These are phyloP conservation scores for Benincasa hispida DNA, from an alignment of 306 rosid genomes.

Conservation along the genomic window DNA sequence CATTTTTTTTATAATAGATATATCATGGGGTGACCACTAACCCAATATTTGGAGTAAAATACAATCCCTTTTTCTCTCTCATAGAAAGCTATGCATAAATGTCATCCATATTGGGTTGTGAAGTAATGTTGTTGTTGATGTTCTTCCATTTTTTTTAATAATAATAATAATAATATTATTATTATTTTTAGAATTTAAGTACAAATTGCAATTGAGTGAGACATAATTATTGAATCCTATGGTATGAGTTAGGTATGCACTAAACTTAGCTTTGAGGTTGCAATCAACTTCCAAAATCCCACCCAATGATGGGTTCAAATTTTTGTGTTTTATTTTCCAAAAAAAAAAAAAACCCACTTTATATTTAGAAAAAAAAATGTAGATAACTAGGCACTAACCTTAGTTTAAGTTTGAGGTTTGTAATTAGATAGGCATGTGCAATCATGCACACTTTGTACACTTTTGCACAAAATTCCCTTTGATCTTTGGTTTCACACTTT, in stretches of 20 bases:
- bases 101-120: constrained; percentile 1
- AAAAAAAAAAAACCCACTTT: background rate
- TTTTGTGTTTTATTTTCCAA: background rate
- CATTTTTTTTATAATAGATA: background rate
- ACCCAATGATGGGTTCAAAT: background rate
- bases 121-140: background rate
- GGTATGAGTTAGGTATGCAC: constrained; percentile 1
- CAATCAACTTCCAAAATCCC: constrained; percentile 1
- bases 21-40: constrained; percentile 6
- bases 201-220: constrained; percentile 4
- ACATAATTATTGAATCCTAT: constrained; percentile 1
- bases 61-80: background rate
- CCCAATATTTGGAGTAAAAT: constrained; percentile 10
- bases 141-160: too few species aligned
- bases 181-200: background rate
- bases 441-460: background rate
- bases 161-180: too few species aligned
- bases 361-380: background rate
- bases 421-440: background rate
- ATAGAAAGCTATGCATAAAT: constrained; percentile 1
- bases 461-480: background rate
- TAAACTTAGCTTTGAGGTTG: constrained; percentile 7
- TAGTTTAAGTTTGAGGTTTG: background rate
- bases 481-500: background rate
- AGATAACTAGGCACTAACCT: background rate